A percentile compares a stretch with the other conserved stretches of the same genome.
Evolutionary conservation across 306 rosid species (phyloP).

Genomic region (Fragaria ananassa): DNA sequence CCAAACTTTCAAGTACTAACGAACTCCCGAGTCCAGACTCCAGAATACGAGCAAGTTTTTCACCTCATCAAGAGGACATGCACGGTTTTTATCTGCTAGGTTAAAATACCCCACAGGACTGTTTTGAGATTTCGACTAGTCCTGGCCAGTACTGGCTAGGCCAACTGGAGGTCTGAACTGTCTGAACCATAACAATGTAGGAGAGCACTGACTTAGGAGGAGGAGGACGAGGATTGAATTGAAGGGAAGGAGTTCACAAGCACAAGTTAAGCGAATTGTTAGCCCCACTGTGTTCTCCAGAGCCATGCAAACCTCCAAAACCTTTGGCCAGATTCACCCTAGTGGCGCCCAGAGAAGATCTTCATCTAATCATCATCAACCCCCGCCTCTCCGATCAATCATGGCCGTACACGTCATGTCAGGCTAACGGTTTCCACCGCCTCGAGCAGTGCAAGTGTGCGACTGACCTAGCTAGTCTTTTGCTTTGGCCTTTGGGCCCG

Average conservation of each 20-base stretch:
- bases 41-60: neutral
- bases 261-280: neutral
- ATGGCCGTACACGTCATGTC: conserved; percentile 36
- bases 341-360: conserved; percentile 37
- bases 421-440: conserved; percentile 32
- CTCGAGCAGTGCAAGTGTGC: conserved; percentile 31
- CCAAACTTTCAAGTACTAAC: neutral
- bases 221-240: neutral
- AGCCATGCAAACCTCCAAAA: conserved; percentile 32
- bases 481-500: neutral
- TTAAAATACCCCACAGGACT: neutral
- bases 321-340: conserved; percentile 21
- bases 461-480: conserved; percentile 8
- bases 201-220: neutral
- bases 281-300: neutral
- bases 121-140: neutral
- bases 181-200: conserved; percentile 16
- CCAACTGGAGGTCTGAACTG: neutral
- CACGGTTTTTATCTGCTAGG: neutral
- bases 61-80: neutral
- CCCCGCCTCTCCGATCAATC: conserved; percentile 26
- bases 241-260: conserved; percentile 12
- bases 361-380: conserved; percentile 7
- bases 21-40: too few species aligned
- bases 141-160: neutral